Evolutionary conservation across 805 yeast species (phyloP).

Genomic region (Cyberlindnera mrakii): DNA sequence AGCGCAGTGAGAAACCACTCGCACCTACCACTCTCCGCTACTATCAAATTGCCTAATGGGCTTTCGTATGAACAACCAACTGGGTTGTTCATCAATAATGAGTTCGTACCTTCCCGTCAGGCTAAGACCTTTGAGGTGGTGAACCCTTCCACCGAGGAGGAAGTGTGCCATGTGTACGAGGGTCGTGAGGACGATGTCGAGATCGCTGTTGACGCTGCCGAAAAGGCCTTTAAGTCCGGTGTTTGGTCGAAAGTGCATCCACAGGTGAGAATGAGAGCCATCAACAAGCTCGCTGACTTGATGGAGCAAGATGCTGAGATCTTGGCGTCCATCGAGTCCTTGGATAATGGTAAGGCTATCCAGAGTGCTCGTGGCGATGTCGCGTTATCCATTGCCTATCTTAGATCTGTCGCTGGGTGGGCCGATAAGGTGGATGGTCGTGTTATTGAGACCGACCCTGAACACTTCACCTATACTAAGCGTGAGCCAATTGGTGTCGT

Average conservation of each 20-base stretch:
- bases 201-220: constrained; percentile 75
- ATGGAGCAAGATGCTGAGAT: constrained; percentile 67
- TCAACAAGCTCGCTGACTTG: constrained; percentile 70
- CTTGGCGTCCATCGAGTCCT: constrained; percentile 74
- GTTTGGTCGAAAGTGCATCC: constrained; percentile 77
- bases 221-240: constrained; percentile 60
- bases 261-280: constrained; percentile 52
- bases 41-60: constrained; percentile 65
- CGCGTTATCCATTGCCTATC: constrained; percentile 56
- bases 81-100: constrained; percentile 72
- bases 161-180: constrained; percentile 62
- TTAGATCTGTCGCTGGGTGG: constrained; percentile 86
- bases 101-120: constrained; percentile 55
- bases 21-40: constrained; percentile 36
- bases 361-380: constrained; percentile 70
- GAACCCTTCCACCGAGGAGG: constrained; percentile 68
- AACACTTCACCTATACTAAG: constrained; percentile 72
- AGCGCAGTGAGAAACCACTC: constrained; percentile 7
- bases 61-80: constrained; percentile 66
- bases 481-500: constrained; percentile 93
- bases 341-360: constrained; percentile 86
- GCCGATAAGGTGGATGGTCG: constrained; percentile 83
- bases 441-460: constrained; percentile 64
- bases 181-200: constrained; percentile 79
- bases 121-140: constrained; percentile 57